A percentile compares a stretch with the other conserved stretches of the same genome.
Evolutionary conservation across 371 early-diverging fungal genomes (phyloP).

Genomic region (Batrachochytrium dendrobatidis): DNA sequence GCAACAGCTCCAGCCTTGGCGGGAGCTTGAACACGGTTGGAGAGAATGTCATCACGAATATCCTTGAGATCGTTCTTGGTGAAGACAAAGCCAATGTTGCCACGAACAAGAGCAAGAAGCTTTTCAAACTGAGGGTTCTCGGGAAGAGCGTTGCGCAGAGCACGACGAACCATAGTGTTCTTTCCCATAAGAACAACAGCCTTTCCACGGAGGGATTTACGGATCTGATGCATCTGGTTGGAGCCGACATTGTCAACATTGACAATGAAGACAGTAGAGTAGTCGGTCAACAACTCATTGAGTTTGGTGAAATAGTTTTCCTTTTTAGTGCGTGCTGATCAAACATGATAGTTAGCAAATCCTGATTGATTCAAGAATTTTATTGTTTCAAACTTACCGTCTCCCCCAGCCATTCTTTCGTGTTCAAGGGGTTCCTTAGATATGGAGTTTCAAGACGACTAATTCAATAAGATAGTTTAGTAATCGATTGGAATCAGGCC

Average conservation of each 20-base stretch:
- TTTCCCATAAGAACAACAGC: slow-evolving; percentile 99
- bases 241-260: slow-evolving; percentile 99
- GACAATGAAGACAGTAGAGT: slow-evolving; percentile 93
- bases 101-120: slow-evolving; percentile 77
- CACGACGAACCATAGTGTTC: slow-evolving; percentile 99
- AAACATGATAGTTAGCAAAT: no score
- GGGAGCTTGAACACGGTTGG: slow-evolving; percentile 96
- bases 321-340: slow-evolving; percentile 57
- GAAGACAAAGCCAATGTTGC: slow-evolving; percentile 99
- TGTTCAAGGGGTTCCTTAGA: slow-evolving; percentile 1
- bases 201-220: slow-evolving; percentile 85
- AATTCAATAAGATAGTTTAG: no score
- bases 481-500: no score
- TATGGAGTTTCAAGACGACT: slow-evolving; percentile 2
- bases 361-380: no score
- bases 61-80: slow-evolving; percentile 95
- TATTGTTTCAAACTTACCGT: slow-evolving; percentile 1
- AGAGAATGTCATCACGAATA: slow-evolving; percentile 83
- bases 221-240: slow-evolving; percentile 99
- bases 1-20: slow-evolving; percentile 98
- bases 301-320: slow-evolving; percentile 54
- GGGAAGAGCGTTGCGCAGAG: slow-evolving; percentile 68
- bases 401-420: not conserved
- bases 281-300: slow-evolving; percentile 37
- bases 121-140: slow-evolving; percentile 86